Evolutionary conservation across 2,329 filamentous ascomycete species (phyloP), one percentile per base, ranked within the genome.

Genomic region (Penicillium freii): DNA sequence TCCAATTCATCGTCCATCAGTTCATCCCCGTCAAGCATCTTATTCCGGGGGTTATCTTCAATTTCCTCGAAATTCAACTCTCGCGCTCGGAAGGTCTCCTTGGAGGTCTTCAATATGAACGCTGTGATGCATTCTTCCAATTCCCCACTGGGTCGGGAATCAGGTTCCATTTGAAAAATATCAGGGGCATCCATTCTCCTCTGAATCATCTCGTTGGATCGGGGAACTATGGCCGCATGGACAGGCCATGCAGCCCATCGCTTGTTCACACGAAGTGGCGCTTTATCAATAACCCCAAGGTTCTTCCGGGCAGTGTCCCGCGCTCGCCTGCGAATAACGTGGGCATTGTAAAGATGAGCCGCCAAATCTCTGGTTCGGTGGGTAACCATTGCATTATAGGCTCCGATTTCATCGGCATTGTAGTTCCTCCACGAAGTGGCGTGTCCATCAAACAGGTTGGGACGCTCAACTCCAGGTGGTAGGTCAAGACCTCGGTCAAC

Each of bases 171-270:
- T 52, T 78, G 81, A 33, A 84, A 75, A 0, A 80, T 85, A 67
- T 81, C 84, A 13, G 66, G 69, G 31, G 84, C 81, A 52, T 82
- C 75, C 7, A 78, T 76, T 48, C 84, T 79, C 8, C 70, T 59
- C 71, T 77, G 62, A 77, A 79, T 51, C 78, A 71, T 50, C 59
- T 89, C 82, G 21, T 78, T 77, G 15, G 80, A 77, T 17, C 78
- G 75, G 1, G 89, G 90, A 8, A 94, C 85, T 27, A 81, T 75
- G 8, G 79, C 75, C 5, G 83, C 78, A 21, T 80, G 80, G 68
- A 95, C 72, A 5, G 93, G 93, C 93, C 93, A 97, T 0, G 92
- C 89, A 19, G 90, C 90, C 92, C 93, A 97, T 5, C 70, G 62
- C 57, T 82, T 84, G 0, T 83, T 66, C 1, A 82, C 80, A 17